Base-by-base conservation (phyloP, 2,329 filamentous ascomycete species). In the Ustulina deusta region DNA sequence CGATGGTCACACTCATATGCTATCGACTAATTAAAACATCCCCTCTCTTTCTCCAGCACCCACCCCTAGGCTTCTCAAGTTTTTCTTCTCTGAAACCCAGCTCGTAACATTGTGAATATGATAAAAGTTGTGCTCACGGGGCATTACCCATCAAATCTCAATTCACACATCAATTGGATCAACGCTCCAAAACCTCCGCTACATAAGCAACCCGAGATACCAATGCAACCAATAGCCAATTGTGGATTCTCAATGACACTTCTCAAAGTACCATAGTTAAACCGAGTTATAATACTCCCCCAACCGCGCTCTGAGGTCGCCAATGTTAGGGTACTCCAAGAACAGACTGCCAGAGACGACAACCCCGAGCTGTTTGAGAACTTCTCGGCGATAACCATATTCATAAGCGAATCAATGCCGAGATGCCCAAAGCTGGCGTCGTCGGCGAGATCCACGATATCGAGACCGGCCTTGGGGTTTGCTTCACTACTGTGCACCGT, bases 371-470 rank as follows among this genome's bases (percentile, higher is more conserved):
- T 77, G 66, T 46, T 78, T 76, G 29, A 74, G 55, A 80, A 73
- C 61, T 77, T 75, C 61, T 78, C 78, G 34, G 78, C 75, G 46
- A 81, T 76, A 0, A 78, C 75, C 9, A 81, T 72, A 57, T 72
- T 76, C 76, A 81, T 79, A 6, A 81, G 74, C 52, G 73, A 78
- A 71, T 82, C 80, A 63, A 82, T 74, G 22, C 80, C 80, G 9
- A 81, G 70, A 2, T 77, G 72, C 9, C 75, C 75, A 38, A 83
- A 79, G 56, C 71, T 71, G 11, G 75, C 74, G 2, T 78, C 79
- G 52, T 80, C 48, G 5, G 48, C 7, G 3, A 51, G 27, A 20
- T 51, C 27, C 17, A 15, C 17, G 15, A 32, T 20, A 9, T 51
- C 48, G 15, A 51, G 27, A 32, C 15, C 48, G 1, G 27, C 48